phyloP scores from a whole-genome alignment of 208 protist genomes.

The Crithidia acanthocephali region DNA sequence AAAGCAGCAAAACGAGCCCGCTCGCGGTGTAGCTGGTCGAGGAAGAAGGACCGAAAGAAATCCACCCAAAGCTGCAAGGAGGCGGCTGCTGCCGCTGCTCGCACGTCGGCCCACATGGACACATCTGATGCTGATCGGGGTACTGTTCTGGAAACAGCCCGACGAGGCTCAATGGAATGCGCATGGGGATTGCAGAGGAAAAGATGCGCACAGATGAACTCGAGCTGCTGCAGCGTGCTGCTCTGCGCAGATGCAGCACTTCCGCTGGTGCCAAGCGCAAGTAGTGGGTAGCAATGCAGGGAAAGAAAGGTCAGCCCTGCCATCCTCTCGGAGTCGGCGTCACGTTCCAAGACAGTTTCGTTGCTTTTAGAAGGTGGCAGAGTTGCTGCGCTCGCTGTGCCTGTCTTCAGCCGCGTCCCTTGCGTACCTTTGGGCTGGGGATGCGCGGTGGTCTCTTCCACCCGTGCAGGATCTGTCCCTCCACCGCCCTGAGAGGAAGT shows the following conservation, averaged over 20 bases:
- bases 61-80: conserved; percentile 19
- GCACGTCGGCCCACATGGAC: neutral
- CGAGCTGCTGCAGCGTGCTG: neutral
- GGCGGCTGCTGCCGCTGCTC: neutral
- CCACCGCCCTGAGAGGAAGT: too few relatives aligned
- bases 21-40: conserved; percentile 11
- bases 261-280: neutral
- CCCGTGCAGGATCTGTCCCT: too few relatives aligned
- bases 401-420: too few relatives aligned
- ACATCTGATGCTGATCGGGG: too few relatives aligned
- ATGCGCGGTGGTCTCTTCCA: too few relatives aligned
- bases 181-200: neutral
- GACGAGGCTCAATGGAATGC: neutral
- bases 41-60: conserved; percentile 23
- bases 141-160: too few relatives aligned
- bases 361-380: too few relatives aligned
- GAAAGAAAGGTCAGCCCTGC: conserved; percentile 1
- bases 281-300: neutral
- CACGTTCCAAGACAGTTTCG: too few relatives aligned
- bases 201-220: neutral
- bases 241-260: too few relatives aligned
- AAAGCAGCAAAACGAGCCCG: neutral
- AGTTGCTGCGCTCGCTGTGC: neutral
- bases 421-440: too few relatives aligned
- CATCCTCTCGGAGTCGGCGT: neutral